These are phyloP conservation scores for Cordyceps farinosa DNA, from an alignment of 2,329 filamentous ascomycete species.

Conservation along the genomic window DNA sequence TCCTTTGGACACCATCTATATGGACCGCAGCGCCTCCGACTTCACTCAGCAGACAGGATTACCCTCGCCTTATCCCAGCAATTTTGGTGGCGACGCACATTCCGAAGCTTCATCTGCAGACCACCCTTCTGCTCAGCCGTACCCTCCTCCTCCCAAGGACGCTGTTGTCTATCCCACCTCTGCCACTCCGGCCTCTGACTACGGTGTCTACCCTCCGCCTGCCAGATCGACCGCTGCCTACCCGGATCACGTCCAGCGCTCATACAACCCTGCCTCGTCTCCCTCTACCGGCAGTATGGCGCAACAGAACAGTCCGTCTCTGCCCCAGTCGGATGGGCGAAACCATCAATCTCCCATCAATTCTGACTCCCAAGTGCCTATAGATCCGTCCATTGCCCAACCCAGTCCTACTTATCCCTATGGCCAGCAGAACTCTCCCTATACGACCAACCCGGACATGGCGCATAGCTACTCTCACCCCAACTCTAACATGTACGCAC, in stretches of 20 bases:
- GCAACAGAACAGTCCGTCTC: constrained; percentile 96
- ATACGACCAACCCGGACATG: constrained; percentile 83
- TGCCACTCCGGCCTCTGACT: constrained; percentile 84
- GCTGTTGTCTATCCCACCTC: constrained; percentile 67
- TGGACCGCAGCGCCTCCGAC: constrained; percentile 65
- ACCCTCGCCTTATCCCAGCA: constrained; percentile 67
- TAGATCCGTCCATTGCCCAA: constrained; percentile 97
- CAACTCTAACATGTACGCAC: constrained; percentile 61
- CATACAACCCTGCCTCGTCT: constrained; percentile 75
- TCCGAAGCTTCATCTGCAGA: constrained; percentile 88
- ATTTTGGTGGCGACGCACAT: constrained; percentile 63
- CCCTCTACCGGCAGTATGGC: constrained; percentile 85
- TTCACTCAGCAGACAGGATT: constrained; percentile 81
- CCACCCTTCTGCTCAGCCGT: constrained; percentile 90
- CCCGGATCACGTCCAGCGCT: constrained; percentile 81
- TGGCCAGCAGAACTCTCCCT: constrained; percentile 73
- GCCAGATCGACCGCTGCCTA: constrained; percentile 75
- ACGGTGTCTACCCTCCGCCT: constrained; percentile 70
- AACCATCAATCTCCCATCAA: constrained; percentile 75
- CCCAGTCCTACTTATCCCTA: constrained; percentile 89
- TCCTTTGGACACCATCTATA: constrained; percentile 34
- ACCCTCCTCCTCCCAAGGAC: constrained; percentile 77
- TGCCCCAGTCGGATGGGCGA: constrained; percentile 77
- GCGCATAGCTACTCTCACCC: constrained; percentile 67
- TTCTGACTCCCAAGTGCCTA: constrained; percentile 95